Evolutionary conservation across 371 early-diverging fungal species (phyloP), one percentile per base, ranked within the genome.

Genomic region (Catenaria anguillulae): DNA sequence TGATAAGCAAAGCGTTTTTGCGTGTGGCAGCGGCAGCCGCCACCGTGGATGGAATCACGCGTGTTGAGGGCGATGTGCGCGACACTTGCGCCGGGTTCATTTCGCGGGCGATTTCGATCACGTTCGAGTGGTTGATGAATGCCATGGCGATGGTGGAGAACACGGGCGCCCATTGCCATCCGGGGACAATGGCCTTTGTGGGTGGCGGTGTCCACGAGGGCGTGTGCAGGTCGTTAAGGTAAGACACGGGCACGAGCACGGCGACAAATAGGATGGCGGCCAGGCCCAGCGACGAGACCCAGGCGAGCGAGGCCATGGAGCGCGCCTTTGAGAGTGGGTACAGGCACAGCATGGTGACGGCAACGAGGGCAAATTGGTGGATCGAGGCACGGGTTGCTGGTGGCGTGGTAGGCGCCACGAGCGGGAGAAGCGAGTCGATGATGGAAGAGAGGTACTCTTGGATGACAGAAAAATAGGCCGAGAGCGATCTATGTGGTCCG

Each of bases 101-200:
- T 12, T 58, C 58, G 43, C 26, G 29, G 29, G 34, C 42, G 35
- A 58, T 58, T 23, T 58, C 58, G 21, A 58, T 35, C 36, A 58
- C 42, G 58, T 58, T 58, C 12, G 36, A 34, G 58, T 58, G 58
- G 31, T 58, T 58, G n/a, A 58, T 3, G 15, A 24, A 58, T 36
- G 58, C 58, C 58, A 58, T 58, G 43, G 40, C 58, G 12, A 36
- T 3, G 36, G 24, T 58, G 2, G 26, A 33, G 36, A 8, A 10
- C 58, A 24, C 37, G 12, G 26, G n/a, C 19, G 10, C 17, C 58
- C 42, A 58, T 19, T 24, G 24, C 56, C 23, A 17, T 24, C n/a
- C 19, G n/a, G n/a, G 8, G 46, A 23, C 46, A 24, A 46, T n/a
- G 46, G 46, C n/a, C 24, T 8, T n/a, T 21, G 24, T 10, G n/a